Conservation (phyloP, 768 basidiomycete species). For the Chalciporus chontae region DNA sequence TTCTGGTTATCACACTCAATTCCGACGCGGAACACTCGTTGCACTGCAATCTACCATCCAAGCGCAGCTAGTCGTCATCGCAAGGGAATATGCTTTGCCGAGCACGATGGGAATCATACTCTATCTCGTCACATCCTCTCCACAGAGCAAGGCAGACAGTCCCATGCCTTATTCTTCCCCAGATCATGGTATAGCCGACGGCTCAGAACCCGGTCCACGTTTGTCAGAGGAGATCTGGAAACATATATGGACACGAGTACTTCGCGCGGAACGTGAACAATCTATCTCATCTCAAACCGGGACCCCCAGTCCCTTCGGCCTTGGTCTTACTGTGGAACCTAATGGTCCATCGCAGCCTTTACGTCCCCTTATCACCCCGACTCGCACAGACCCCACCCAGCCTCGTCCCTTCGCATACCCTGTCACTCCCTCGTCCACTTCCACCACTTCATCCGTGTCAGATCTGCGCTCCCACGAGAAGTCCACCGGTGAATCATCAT, state of each 20-base stretch:
- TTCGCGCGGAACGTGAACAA: slow-evolving; percentile 56
- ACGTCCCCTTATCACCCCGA: slow-evolving; percentile 47
- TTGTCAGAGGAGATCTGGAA: slow-evolving; percentile 88
- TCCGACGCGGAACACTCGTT: slow-evolving; percentile 81
- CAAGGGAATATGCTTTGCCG: slow-evolving; percentile 90
- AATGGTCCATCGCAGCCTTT: slow-evolving; percentile 29
- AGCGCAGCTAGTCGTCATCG: slow-evolving; percentile 81
- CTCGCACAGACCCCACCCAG: slow-evolving; percentile 34
- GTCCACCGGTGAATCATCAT: slow-evolving; percentile 46
- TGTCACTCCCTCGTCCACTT: slow-evolving; percentile 37
- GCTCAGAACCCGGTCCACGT: slow-evolving; percentile 68
- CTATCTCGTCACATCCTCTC: slow-evolving; percentile 60
- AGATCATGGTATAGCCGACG: slow-evolving; percentile 28
- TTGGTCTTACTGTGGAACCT: slow-evolving; percentile 42
- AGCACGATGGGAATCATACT: slow-evolving; percentile 79
- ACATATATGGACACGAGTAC: slow-evolving; percentile 75
- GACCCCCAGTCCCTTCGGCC: slow-evolving; percentile 39
- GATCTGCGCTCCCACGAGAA: slow-evolving; percentile 46
- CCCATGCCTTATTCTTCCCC: slow-evolving; percentile 17
- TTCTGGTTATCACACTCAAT: slow-evolving; percentile 76
- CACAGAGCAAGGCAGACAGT: slow-evolving; percentile 16
- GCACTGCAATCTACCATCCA: slow-evolving; percentile 82
- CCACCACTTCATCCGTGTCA: slow-evolving; percentile 51
- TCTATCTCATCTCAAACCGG: slow-evolving; percentile 31
- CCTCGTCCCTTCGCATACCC: slow-evolving; percentile 33